Percentiles rank a stretch among this genome's conserved stretches.
These are phyloP conservation scores for Trichosporon sp. DNA, from an alignment of 1,284 basidiomycete genomes.

Conservation along the genomic window DNA sequence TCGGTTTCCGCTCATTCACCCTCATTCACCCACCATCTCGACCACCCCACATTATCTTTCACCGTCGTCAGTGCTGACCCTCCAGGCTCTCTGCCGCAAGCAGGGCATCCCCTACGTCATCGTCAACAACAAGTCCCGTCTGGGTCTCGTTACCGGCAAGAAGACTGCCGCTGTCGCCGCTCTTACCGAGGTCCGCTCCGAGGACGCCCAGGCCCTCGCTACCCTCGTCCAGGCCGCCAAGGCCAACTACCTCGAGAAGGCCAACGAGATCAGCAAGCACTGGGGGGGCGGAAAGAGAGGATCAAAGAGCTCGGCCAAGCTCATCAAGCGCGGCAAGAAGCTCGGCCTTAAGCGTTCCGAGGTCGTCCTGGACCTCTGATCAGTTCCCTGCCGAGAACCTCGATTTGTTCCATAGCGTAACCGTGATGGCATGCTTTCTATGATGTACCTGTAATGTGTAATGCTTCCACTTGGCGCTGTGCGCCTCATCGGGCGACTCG, in stretches of 20 bases:
- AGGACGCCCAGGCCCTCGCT: slow-evolving; percentile 89
- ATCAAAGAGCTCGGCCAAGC: slow-evolving; percentile 84
- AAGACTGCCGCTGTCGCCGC: slow-evolving; percentile 91
- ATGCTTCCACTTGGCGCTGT: no score
- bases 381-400: no score
- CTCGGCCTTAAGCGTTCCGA: slow-evolving; percentile 40
- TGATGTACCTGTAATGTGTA: no score
- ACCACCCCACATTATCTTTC: background rate
- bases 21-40: background rate
- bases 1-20: no score
- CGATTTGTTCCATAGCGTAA: background rate
- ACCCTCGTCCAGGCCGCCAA: slow-evolving; percentile 91
- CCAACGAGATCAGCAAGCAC: slow-evolving; percentile 81
- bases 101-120: slow-evolving; percentile 98
- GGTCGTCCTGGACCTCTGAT: no score
- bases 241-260: slow-evolving; percentile 98
- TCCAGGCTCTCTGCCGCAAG: slow-evolving; percentile 78
- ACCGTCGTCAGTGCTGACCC: background rate
- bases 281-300: slow-evolving; percentile 97
- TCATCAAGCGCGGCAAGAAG: slow-evolving; percentile 91
- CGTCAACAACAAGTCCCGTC: slow-evolving; percentile 93
- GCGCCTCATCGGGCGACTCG: no score
- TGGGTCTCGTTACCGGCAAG: slow-evolving; percentile 67
- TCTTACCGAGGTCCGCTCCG: slow-evolving; percentile 88
- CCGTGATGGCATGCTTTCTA: background rate